Evolutionary conservation across 108 stramenopile genomes (phyloP).

Genomic region (Seminavis robusta): DNA sequence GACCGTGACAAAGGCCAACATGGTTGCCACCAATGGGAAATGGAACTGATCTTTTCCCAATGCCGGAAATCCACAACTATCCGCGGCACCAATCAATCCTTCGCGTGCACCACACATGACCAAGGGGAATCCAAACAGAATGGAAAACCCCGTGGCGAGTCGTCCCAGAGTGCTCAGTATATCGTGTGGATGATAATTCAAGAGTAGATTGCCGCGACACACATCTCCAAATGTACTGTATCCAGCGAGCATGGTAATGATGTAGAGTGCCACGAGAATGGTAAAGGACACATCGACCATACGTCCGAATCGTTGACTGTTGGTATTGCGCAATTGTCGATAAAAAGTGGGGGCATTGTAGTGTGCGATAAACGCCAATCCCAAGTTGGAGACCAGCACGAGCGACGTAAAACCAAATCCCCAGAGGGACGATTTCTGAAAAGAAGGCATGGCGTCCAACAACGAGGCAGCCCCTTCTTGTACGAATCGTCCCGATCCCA

Average conservation of each 20-base stretch:
- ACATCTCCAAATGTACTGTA: slow-evolving; percentile 56
- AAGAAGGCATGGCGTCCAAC: slow-evolving; percentile 17
- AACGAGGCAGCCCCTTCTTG: slow-evolving; percentile 22
- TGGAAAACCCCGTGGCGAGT: slow-evolving; percentile 49
- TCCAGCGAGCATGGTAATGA: slow-evolving; percentile 42
- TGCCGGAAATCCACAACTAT: slow-evolving; percentile 15
- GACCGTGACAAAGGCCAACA: slow-evolving; percentile 32
- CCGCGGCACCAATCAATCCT: slow-evolving; percentile 32
- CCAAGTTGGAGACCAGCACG: slow-evolving; percentile 48
- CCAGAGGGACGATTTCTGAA: slow-evolving; percentile 34
- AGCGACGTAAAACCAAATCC: slow-evolving; percentile 42
- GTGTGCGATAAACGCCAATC: slow-evolving; percentile 50
- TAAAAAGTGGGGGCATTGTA: slow-evolving; percentile 59
- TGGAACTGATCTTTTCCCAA: slow-evolving; percentile 24
- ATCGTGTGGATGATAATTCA: slow-evolving; percentile 58
- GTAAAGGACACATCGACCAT: slow-evolving; percentile 36
- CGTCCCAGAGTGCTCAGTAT: slow-evolving; percentile 43
- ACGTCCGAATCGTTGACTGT: slow-evolving; percentile 22
- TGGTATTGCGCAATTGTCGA: slow-evolving; percentile 26
- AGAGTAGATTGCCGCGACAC: slow-evolving; percentile 47
- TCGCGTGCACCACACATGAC: slow-evolving; percentile 37
- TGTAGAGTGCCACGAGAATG: slow-evolving; percentile 38
- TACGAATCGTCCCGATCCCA: slow-evolving; percentile 36
- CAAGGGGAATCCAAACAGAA: slow-evolving; percentile 64
- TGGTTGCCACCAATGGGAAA: slow-evolving; percentile 29